Conservation (phyloP, 75 land plant species). For the Larix kaempferi region DNA sequence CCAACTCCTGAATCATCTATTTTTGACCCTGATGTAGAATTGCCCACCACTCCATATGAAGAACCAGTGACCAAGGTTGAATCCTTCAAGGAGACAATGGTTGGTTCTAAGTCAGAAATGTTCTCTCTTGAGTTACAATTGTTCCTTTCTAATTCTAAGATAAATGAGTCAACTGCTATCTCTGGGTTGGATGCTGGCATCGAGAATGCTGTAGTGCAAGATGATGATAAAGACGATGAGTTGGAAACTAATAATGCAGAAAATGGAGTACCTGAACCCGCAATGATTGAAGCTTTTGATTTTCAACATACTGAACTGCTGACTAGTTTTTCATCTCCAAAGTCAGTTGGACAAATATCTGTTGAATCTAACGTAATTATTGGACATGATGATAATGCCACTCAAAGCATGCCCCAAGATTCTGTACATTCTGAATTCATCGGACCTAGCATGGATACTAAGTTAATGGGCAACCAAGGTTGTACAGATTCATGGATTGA, state of each 20-base stretch:
- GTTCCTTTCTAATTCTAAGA: slow-evolving; percentile 1
- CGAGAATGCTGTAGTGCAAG: neutral
- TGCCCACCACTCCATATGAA: neutral
- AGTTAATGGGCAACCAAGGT: neutral
- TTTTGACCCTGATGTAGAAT: neutral
- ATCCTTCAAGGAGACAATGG: neutral
- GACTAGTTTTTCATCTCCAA: neutral
- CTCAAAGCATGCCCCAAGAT: slow-evolving; percentile 1
- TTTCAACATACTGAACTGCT: neutral
- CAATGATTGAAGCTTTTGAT: neutral
- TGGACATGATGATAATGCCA: neutral
- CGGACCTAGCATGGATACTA: neutral
- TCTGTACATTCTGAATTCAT: neutral
- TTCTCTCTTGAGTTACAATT: neutral
- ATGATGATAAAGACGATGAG: neutral
- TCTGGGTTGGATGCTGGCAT: neutral
- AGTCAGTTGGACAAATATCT: neutral
- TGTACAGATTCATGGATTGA: neutral
- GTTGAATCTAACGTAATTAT: slow-evolving; percentile 1
- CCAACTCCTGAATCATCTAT: slow-evolving; percentile 4
- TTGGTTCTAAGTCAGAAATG: neutral
- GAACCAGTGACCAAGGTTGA: neutral
- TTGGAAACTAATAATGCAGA: neutral
- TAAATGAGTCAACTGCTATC: neutral
- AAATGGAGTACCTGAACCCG: slow-evolving; percentile 1